Conservation (phyloP, 768 basidiomycete genomes). For the Porphyrellus cyaneotinctus region DNA sequence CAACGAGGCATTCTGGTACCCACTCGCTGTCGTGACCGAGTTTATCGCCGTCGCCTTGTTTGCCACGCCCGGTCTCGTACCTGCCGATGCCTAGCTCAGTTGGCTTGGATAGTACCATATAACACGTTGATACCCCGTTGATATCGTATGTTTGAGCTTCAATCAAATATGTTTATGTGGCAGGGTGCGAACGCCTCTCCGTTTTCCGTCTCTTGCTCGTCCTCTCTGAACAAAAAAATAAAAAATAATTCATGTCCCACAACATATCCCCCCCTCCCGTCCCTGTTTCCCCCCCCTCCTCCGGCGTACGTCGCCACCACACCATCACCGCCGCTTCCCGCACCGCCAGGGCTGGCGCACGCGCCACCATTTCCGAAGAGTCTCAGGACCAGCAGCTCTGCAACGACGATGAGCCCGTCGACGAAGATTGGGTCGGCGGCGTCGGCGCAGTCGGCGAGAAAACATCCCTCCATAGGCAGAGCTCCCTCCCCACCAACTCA, state of each 20-base stretch:
- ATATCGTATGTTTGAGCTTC: background rate
- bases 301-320: conserved; percentile 73
- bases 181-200: conserved; percentile 22
- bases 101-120: background rate
- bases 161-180: conserved; percentile 18
- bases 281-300: conserved; percentile 34
- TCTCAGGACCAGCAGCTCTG: conserved; percentile 52
- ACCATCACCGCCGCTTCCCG: conserved; percentile 77
- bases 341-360: conserved; percentile 53
- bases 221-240: background rate
- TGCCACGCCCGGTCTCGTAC: conserved; percentile 31
- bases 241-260: conserved; percentile 33
- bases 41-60: conserved; percentile 29
- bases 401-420: conserved; percentile 76
- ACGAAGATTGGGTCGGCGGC: conserved; percentile 76
- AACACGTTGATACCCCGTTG: conserved; percentile 1
- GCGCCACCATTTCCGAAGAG: conserved; percentile 67
- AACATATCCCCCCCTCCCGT: conserved; percentile 42
- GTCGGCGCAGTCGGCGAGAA: conserved; percentile 84
- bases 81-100: conserved; percentile 3
- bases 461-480: conserved; percentile 72
- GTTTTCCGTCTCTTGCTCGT: background rate
- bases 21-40: conserved; percentile 31
- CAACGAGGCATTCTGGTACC: conserved; percentile 32
- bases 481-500: conserved; percentile 76